Conservation (phyloP, 2,329 filamentous ascomycete species). For the Nemania abortiva region DNA sequence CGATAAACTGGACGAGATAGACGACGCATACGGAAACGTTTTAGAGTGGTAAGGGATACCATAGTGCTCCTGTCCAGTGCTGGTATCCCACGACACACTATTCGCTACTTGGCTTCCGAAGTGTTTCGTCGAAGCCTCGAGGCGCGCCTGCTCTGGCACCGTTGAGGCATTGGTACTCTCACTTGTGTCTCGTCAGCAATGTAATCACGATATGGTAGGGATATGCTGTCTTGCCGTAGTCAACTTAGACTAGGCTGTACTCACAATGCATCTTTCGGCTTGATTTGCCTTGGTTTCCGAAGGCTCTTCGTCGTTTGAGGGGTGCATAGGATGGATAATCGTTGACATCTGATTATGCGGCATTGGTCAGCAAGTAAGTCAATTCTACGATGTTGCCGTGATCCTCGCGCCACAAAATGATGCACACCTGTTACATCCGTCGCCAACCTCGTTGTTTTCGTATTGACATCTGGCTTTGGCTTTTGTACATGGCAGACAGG, state of each 20-base stretch:
- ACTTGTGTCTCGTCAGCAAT: constrained; percentile 12
- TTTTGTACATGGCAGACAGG: constrained; percentile 49
- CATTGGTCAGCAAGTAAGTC: constrained; percentile 11
- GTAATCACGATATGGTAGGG: not conserved
- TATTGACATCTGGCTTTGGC: constrained; percentile 50
- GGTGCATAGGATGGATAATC: constrained; percentile 43
- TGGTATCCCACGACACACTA: not conserved
- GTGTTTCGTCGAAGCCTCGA: not conserved
- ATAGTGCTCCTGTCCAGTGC: not conserved
- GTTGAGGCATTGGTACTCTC: not conserved
- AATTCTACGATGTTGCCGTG: not conserved
- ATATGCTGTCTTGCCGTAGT: not conserved
- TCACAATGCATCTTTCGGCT: constrained; percentile 42
- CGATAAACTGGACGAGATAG: not conserved
- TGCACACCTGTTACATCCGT: constrained; percentile 47
- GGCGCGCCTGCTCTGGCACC: not conserved
- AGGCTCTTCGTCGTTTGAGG: constrained; percentile 49
- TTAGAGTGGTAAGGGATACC: constrained; percentile 13
- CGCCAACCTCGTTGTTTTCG: constrained; percentile 41
- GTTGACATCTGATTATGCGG: constrained; percentile 43
- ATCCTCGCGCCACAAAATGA: not conserved
- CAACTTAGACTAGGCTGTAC: constrained; percentile 13
- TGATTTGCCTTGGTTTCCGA: constrained; percentile 49
- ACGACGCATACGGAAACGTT: not conserved
- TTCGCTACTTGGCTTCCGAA: not conserved